These are phyloP conservation scores for Cercophora newfieldiana DNA, from an alignment of 495 filamentous ascomycete species.

Conservation along the genomic window DNA sequence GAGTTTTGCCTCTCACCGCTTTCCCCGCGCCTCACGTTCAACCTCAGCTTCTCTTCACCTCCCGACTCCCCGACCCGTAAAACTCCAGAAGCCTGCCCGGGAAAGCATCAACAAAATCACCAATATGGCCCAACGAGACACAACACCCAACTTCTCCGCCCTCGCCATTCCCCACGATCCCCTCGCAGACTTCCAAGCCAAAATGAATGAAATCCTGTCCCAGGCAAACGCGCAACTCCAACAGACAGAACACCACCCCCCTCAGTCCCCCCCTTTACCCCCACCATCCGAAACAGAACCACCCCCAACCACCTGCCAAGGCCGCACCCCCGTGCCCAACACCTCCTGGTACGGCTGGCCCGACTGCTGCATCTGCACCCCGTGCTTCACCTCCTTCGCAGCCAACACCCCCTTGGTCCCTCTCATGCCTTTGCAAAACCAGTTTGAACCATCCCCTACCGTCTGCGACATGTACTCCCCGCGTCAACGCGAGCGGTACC, in stretches of 20 bases:
- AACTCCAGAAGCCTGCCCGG: no score
- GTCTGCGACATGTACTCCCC: slow-evolving; percentile 5
- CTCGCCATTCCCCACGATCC: not conserved
- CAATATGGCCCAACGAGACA: not conserved
- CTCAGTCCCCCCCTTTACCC: not conserved
- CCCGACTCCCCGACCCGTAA: no score
- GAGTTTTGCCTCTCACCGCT: no score
- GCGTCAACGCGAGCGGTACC: slow-evolving; percentile 3
- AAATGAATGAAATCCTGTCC: not conserved
- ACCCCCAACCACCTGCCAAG: not conserved
- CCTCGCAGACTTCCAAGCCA: not conserved
- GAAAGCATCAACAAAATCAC: no score
- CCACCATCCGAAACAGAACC: not conserved
- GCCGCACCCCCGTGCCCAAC: not conserved
- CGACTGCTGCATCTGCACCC: not conserved
- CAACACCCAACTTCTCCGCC: not conserved
- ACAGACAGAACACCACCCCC: not conserved
- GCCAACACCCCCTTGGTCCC: not conserved
- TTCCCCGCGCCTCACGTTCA: no score
- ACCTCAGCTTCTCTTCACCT: no score
- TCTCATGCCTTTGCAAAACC: not conserved
- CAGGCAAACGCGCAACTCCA: slow-evolving; percentile 5
- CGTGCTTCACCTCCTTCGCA: slow-evolving; percentile 1
- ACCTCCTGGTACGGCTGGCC: slow-evolving; percentile 8
- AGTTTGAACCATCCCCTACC: not conserved